These are phyloP conservation scores for Aspergillus aculeatus DNA, from an alignment of 2,329 filamentous ascomycete species.

Conservation along the genomic window DNA sequence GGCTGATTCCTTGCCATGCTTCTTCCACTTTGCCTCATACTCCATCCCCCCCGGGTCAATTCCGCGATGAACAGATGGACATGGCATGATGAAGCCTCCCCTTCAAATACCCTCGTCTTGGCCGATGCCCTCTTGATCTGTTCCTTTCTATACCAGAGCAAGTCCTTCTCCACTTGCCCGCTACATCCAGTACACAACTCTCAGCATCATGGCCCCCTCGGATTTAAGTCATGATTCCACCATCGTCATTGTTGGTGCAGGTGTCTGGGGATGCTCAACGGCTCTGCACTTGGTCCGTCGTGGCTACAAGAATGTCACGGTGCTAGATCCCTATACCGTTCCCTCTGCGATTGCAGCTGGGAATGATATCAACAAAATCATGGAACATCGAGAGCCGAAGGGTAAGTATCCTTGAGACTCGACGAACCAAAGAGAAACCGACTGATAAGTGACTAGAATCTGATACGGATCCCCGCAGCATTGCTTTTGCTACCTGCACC, in stretches of 20 bases:
- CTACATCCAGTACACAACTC: neutral
- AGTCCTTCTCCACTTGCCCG: neutral
- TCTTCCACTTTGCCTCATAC: neutral
- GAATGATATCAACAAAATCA: conserved; percentile 54
- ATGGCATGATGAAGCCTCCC: neutral
- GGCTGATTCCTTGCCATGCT: neutral
- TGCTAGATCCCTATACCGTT: conserved; percentile 49
- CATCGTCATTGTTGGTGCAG: conserved; percentile 49
- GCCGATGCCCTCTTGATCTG: neutral
- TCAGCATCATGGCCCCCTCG: neutral
- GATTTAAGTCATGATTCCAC: conserved; percentile 15
- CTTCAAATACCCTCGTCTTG: conserved; percentile 3
- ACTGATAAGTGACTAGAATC: conserved; percentile 7
- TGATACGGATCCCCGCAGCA: conserved; percentile 17
- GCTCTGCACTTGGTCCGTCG: conserved; percentile 52
- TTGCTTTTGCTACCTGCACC: conserved; percentile 25
- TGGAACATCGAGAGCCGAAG: conserved; percentile 37
- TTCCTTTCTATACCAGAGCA: neutral
- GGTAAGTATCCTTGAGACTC: conserved; percentile 22
- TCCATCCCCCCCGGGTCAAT: too few relatives aligned
- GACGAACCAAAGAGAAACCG: neutral
- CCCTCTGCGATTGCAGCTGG: conserved; percentile 51
- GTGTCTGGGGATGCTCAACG: conserved; percentile 54
- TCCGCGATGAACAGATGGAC: neutral
- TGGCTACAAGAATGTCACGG: conserved; percentile 50